phyloP scores from a whole-genome alignment of 2,329 filamentous ascomycete genomes.

The Laburnicola sp. region DNA sequence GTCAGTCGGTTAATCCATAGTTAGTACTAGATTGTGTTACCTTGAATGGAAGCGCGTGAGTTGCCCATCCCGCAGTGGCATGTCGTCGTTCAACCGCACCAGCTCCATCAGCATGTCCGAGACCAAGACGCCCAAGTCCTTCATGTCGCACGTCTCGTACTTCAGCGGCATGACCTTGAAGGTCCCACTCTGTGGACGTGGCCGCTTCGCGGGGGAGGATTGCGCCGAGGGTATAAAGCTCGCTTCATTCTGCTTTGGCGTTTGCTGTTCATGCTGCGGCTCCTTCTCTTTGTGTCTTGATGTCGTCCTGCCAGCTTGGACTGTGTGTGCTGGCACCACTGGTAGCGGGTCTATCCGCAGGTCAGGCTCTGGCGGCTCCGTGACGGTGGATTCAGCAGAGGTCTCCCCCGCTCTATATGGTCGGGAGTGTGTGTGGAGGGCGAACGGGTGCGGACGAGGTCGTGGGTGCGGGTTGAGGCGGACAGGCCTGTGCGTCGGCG shows the following conservation, averaged over 20 bases:
- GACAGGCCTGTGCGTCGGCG: conserved; percentile 47
- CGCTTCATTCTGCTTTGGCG: conserved; percentile 19
- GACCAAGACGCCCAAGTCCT: conserved; percentile 88
- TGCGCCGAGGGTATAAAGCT: conserved; percentile 20
- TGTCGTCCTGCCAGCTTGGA: conserved; percentile 13
- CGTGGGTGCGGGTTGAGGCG: conserved; percentile 10
- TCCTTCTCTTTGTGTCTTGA: conserved; percentile 18
- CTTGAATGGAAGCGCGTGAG: conserved; percentile 95
- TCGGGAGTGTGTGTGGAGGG: conserved; percentile 19
- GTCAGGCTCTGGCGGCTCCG: conserved; percentile 42
- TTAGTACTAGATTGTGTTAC: conserved; percentile 51
- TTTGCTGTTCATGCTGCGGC: conserved; percentile 14
- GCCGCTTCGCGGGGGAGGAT: conserved; percentile 37
- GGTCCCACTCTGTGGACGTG: conserved; percentile 44
- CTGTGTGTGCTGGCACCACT: conserved; percentile 24
- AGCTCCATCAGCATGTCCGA: conserved; percentile 95
- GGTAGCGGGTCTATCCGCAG: conserved; percentile 42
- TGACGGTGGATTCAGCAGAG: conserved; percentile 36
- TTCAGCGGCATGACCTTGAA: conserved; percentile 66
- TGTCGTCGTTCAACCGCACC: conserved; percentile 86
- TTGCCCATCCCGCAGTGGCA: conserved; percentile 81
- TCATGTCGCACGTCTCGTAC: conserved; percentile 80
- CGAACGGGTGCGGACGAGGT: conserved; percentile 10
- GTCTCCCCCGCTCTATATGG: conserved; percentile 35
- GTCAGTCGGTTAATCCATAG: conserved; percentile 8